Conservation (phyloP, 352 stramenopile genomes). For the Achlya hypogyna region DNA sequence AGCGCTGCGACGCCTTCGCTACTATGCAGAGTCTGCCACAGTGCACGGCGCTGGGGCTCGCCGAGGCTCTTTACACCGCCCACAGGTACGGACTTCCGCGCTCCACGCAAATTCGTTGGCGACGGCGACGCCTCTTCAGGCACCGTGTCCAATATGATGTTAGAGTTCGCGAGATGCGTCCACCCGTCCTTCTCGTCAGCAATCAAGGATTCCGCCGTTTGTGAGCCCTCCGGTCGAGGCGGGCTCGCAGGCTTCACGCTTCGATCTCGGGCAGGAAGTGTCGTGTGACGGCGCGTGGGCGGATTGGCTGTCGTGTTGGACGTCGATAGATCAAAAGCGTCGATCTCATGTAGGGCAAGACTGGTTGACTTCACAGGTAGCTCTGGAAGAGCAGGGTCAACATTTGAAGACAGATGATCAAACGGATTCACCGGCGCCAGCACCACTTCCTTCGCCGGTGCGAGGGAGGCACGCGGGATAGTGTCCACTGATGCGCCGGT, state of each 20-base stretch:
- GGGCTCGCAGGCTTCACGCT: neutral
- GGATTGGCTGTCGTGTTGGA: too few species aligned
- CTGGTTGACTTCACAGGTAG: too few species aligned
- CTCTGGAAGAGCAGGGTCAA: too few species aligned
- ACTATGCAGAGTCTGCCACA: slow-evolving; percentile 10
- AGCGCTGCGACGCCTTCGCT: neutral
- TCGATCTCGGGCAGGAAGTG: neutral
- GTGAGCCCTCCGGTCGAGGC: neutral
- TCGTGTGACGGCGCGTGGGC: too few species aligned
- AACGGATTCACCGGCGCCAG: too few species aligned
- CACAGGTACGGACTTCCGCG: neutral
- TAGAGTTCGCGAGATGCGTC: neutral
- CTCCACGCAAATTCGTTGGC: neutral
- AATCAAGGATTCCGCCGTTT: neutral
- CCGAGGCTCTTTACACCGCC: slow-evolving; percentile 4
- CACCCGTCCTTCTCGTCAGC: neutral
- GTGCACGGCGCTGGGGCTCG: slow-evolving; percentile 8
- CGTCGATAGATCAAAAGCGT: too few species aligned
- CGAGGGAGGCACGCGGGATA: too few species aligned
- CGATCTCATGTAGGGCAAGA: too few species aligned
- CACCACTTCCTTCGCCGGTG: too few species aligned
- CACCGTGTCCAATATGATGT: too few species aligned
- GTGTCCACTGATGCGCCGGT: too few species aligned
- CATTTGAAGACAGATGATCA: too few species aligned
- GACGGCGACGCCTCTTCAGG: neutral